Percentiles rank a stretch among this genome's conserved stretches.
These are phyloP conservation scores for Epichloe sibirici DNA, from an alignment of 2,329 filamentous ascomycete species.

Conservation along the genomic window DNA sequence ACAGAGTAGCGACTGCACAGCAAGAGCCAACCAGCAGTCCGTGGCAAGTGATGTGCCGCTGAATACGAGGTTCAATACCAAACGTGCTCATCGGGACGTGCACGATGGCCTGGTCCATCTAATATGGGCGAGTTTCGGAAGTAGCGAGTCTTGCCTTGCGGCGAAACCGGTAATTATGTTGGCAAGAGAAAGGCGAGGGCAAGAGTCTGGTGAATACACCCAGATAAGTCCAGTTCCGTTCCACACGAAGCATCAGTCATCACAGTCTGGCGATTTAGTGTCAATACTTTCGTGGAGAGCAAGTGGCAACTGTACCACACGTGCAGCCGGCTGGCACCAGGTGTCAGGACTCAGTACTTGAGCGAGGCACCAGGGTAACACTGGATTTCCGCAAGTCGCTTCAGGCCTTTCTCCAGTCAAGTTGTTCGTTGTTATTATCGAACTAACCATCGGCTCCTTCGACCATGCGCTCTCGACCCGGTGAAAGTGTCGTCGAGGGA, in stretches of 20 bases:
- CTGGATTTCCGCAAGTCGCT: too few species aligned
- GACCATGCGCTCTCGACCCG: too few species aligned
- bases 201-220: neutral
- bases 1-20: neutral
- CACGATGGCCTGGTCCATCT: neutral
- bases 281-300: neutral
- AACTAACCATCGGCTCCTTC: too few species aligned
- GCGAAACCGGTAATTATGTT: neutral
- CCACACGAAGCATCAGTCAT: neutral
- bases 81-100: neutral
- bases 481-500: too few species aligned
- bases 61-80: neutral
- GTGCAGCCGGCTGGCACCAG: neutral
- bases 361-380: too few species aligned
- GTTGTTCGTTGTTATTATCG: too few species aligned
- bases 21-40: constrained; percentile 6
- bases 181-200: neutral
- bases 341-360: neutral
- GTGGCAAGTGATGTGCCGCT: constrained; percentile 1
- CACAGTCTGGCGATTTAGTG: neutral
- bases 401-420: too few species aligned
- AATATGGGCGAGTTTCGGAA: neutral
- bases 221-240: neutral
- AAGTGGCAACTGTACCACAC: neutral
- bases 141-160: neutral